Base-by-base conservation (phyloP, 352 stramenopile species). In the Albugo candida region DNA sequence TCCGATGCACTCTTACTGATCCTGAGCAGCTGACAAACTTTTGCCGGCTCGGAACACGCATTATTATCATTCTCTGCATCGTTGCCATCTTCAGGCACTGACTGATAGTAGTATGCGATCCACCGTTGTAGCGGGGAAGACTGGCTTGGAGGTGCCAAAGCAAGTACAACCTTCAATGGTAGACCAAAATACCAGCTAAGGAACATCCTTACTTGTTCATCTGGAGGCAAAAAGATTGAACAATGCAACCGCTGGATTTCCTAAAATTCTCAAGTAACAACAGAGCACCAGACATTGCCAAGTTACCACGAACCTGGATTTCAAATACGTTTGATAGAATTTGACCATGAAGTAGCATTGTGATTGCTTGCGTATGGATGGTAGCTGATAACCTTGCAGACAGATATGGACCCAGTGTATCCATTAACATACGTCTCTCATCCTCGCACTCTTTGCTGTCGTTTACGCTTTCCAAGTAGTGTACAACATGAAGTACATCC, bases 181-280 rank as follows among this genome's bases (percentile, higher is more conserved):
- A 87, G 63, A n/a, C 66, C 67, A 46, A 82, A 87, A 45, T 70
- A 91, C 77, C 77, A 91, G 55, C 83, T 68, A 44, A 91, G 54
- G 57, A 87, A 89, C 53, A 85, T 43, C 47, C 36, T 43, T 16
- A 66, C 70, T 20, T 77, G 59, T 55, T 63, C 59, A 19, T 63
- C 58, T 51, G 59, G 50, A 4, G 61, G 61, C 37, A 87, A 57
- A 45, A 85, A 80, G 35, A 91, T 58, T 2, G 56, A 55, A 13
- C 59, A 52, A 51, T 86, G 72, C 16, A 87, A 48, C 46, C 61
- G 56, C 64, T 75, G 63, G 5, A 91, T 47, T 38, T 81, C 64
- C 72, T 83, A 48, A 13, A 48, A 12, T n/a, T 31, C 4, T 19
- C 40, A 8, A 13, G 48, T 36, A 12, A 40, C 6, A 52, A 18